Evolutionary conservation across 1,284 basidiomycete species (phyloP), one percentile per base, ranked within the genome.

Genomic region (Sphagnurus paluster): DNA sequence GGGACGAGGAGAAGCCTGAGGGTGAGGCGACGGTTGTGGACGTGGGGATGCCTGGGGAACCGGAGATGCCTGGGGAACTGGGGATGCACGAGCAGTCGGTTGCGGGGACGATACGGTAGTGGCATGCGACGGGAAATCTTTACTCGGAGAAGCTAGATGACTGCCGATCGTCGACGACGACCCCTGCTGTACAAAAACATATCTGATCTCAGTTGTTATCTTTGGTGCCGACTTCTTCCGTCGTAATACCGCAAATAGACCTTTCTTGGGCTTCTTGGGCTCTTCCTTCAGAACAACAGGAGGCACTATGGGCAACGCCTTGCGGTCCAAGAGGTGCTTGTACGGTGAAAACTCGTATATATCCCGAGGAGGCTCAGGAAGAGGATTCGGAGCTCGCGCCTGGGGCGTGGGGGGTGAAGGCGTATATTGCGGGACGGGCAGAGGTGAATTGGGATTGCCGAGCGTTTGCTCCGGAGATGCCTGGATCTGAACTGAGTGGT

Each of bases 191-290:
- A 49, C 2, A 19, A 40, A 39, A 8, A 50, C 28, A 9, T 39
- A 42, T 7, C 40, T 43, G 24, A 49, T 53, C 34, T 60, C 49
- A 9, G 50, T 45, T 25, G 49, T 9, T 16, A 43, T 41, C 29
- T 50, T 44, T 9, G 25, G n/a, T 7, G 36, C 41, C 9, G 58
- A 58, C 14, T 55, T 57, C 46, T 52, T 58, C 33, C 56, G 55
- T 39, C 59, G 64, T 37, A 68, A 60, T 2, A 60, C 59, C 24
- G 61, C 59, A 35, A 70, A 61, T 2, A 68, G 43, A 3, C 66
- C 58, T 28, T 59, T 62, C n/a, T 47, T 55, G 3, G 61, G 54
- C 46, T 61, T 65, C 49, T 64, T 65, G 29, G 52, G 43, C 8
- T 44, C 44, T n/a, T 44, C 17, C 39, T 52, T 29, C 16, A 41